Base-by-base conservation (phyloP, 192 early-diverging fungal genomes). In the Oehlia diaphana region DNA sequence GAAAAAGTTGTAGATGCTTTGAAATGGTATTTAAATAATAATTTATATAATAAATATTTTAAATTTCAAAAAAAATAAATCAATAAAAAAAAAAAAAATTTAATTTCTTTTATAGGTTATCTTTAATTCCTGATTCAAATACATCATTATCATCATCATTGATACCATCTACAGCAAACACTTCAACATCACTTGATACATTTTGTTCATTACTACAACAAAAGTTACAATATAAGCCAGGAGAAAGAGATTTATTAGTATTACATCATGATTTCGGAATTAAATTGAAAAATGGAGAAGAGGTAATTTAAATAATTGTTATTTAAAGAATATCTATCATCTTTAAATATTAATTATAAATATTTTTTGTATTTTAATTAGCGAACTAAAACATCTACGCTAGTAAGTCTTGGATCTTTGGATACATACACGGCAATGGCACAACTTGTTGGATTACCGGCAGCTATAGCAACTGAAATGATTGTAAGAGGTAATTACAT, bases 241-340 rank as follows among this genome's bases (percentile, higher is more conserved):
- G 88, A 31, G 98, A 99, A 81, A 92, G 95, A 42, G 98, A 99
- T 84, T 93, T 98, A 92, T 93, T 96, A 28, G 92, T 92, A 71
- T 85, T 99, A 91, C 93, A 95, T 84, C 98, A 99, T 83, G 95
- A 97, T 80, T 98, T 99, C 88, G 94, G 92, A 4, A 89, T 97
- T 3, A 85, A 93, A 69, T 86, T 87, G 68, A 82, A 83, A n/a
- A 86, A 91, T 63, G 94, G 95, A 49, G 65, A 83, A 23, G 83
- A 89, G 72, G 87, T 90, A 67, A 31, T 35, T 42, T 9, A 42
- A 9, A 28, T 2, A 47, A 2, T 42, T 42, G 10, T 12, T 12
- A 47, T 47, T 65, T 65, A 28, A 65, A 31, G 4, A 65, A 23
- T 10, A 65, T 10, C 47, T 10, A 65, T 10, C 47, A n/a, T 44